phyloP scores from a whole-genome alignment of 164 flowering plant species.

The Annona squamosa region DNA sequence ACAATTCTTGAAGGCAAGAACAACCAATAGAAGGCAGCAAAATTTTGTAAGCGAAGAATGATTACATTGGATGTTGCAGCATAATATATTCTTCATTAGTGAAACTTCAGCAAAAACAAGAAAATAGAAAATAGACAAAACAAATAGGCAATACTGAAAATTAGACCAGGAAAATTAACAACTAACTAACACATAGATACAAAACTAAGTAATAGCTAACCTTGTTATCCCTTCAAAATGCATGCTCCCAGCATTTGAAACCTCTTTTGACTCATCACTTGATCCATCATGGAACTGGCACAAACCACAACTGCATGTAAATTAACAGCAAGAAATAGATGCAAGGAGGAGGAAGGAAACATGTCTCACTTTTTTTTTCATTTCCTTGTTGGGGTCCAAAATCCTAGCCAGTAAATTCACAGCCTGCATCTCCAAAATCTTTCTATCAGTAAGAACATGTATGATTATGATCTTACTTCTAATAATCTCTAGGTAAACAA shows the following conservation, averaged over 20 bases:
- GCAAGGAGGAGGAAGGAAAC: background rate
- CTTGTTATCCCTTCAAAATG: conserved; percentile 6
- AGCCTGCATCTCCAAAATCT: conserved; percentile 40
- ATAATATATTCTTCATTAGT: background rate
- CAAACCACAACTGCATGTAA: conserved; percentile 12
- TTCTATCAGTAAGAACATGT: conserved; percentile 9
- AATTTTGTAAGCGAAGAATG: background rate
- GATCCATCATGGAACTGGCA: conserved; percentile 58
- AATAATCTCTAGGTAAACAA: background rate
- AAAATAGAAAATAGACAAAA: background rate
- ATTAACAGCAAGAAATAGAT: conserved; percentile 1
- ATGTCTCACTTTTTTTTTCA: conserved; percentile 48
- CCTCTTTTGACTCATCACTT: conserved; percentile 40
- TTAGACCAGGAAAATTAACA: conserved; percentile 20
- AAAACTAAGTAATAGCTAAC: conserved; percentile 16
- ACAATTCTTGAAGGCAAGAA: no score
- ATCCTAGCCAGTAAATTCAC: conserved; percentile 61
- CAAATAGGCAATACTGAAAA: background rate
- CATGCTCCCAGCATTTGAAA: conserved; percentile 12
- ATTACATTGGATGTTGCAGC: background rate
- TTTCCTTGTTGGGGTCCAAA: conserved; percentile 62
- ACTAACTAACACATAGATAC: conserved; percentile 3
- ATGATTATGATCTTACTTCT: background rate
- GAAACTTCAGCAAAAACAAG: background rate
- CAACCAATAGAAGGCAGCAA: no score